A percentile compares a stretch with the other conserved stretches of the same genome.
These are phyloP conservation scores for Stephanodiscus minutulus DNA, from an alignment of 108 stramenopile genomes.

Conservation along the genomic window DNA sequence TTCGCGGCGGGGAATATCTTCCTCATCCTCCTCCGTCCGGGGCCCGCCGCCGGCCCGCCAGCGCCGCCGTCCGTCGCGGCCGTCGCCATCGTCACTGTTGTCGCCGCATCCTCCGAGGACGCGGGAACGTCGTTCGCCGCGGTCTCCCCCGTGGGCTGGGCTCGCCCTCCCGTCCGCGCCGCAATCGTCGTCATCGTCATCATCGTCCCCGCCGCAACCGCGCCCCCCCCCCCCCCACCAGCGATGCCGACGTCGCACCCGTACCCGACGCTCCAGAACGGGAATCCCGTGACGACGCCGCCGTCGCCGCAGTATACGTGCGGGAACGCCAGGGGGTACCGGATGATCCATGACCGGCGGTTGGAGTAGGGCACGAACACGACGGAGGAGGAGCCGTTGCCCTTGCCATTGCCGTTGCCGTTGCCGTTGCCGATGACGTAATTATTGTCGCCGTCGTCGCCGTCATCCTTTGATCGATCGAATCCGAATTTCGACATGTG, in stretches of 20 bases:
- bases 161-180: too few species aligned
- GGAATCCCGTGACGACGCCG: conserved; percentile 13
- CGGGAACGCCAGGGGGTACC: conserved; percentile 1
- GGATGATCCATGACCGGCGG: conserved; percentile 7
- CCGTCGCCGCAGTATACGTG: conserved; percentile 4
- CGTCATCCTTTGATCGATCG: too few species aligned
- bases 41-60: background rate
- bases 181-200: too few species aligned
- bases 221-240: too few species aligned
- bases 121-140: too few species aligned
- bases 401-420: too few species aligned
- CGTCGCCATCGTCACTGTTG: too few species aligned
- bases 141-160: too few species aligned
- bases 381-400: too few species aligned
- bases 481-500: conserved; percentile 20
- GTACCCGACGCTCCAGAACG: conserved; percentile 11
- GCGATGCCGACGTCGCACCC: too few species aligned
- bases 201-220: background rate
- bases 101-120: too few species aligned
- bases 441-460: too few species aligned
- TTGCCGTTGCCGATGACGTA: background rate
- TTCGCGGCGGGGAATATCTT: conserved; percentile 18
- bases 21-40: background rate
- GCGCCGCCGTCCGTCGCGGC: background rate
- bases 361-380: conserved; percentile 20